Evolutionary conservation across 371 early-diverging fungal species (phyloP).

Genomic region (Mucor lusitanicus): DNA sequence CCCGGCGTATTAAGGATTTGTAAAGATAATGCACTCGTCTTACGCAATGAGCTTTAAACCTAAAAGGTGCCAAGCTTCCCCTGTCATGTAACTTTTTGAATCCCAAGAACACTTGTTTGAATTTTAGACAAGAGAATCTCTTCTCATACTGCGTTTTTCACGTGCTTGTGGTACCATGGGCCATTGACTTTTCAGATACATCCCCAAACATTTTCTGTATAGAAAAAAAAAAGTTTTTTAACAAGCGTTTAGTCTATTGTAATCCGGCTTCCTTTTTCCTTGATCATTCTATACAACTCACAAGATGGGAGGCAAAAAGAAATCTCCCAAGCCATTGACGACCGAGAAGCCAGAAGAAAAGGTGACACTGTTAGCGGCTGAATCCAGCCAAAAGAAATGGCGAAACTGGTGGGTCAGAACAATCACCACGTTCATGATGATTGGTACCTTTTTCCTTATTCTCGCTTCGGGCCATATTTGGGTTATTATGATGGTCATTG

Average conservation of each 20-base stretch:
- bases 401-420: constrained; percentile 76
- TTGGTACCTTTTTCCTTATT: constrained; percentile 74
- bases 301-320: constrained; percentile 12
- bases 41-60: neutral
- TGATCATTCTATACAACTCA: neutral
- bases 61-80: neutral
- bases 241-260: neutral
- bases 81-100: neutral
- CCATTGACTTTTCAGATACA: neutral
- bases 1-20: neutral
- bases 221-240: neutral
- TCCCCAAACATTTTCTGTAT: constrained; percentile 8
- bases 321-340: neutral
- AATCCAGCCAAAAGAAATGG: constrained; percentile 65
- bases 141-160: constrained; percentile 1
- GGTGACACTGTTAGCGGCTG: constrained; percentile 40
- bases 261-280: neutral
- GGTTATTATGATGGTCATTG: constrained; percentile 79
- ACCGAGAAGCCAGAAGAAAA: neutral
- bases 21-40: neutral
- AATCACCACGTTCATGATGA: constrained; percentile 86
- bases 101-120: neutral
- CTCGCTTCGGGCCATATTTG: constrained; percentile 74
- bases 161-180: neutral
- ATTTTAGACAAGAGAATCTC: neutral